Percentiles rank a stretch among this genome's conserved stretches.
Evolutionary conservation across 2,329 filamentous ascomycete genomes (phyloP).

Genomic region (Leptosphaerulina australis): DNA sequence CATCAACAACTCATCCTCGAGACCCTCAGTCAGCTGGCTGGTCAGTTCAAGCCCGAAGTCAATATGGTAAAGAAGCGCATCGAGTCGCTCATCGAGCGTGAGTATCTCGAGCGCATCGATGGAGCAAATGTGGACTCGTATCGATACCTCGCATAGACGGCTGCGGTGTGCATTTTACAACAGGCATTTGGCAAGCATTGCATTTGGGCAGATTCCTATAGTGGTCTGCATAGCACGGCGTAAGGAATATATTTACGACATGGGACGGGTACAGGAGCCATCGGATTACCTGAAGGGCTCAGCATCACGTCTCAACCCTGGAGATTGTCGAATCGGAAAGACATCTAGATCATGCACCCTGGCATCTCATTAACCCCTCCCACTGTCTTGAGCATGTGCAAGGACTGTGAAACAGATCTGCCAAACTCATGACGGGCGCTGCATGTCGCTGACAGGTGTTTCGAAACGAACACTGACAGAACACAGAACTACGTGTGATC

Average conservation of each 20-base stretch:
- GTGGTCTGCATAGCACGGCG: constrained; percentile 16
- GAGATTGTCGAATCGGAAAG: constrained; percentile 3
- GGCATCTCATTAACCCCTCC: not conserved
- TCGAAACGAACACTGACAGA: constrained; percentile 10
- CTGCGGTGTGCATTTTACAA: not conserved
- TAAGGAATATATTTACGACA: constrained; percentile 3
- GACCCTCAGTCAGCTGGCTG: constrained; percentile 70
- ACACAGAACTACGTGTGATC: not conserved
- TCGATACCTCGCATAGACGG: constrained; percentile 68
- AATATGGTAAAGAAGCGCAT: constrained; percentile 81
- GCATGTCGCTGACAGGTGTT: constrained; percentile 10
- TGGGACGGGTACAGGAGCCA: constrained; percentile 3
- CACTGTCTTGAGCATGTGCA: not conserved
- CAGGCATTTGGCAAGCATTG: constrained; percentile 19
- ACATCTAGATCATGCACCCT: not conserved
- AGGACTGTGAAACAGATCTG: not conserved
- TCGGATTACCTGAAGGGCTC: not conserved
- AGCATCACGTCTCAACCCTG: not conserved
- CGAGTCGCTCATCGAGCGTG: constrained; percentile 75
- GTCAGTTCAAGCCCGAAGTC: constrained; percentile 77
- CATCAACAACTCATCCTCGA: constrained; percentile 74
- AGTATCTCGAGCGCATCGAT: constrained; percentile 80
- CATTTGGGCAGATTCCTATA: constrained; percentile 16
- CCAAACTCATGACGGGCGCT: constrained; percentile 2
- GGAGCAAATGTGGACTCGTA: constrained; percentile 67